phyloP scores from a whole-genome alignment of 441 rosid species.

The Viola pubescens region DNA sequence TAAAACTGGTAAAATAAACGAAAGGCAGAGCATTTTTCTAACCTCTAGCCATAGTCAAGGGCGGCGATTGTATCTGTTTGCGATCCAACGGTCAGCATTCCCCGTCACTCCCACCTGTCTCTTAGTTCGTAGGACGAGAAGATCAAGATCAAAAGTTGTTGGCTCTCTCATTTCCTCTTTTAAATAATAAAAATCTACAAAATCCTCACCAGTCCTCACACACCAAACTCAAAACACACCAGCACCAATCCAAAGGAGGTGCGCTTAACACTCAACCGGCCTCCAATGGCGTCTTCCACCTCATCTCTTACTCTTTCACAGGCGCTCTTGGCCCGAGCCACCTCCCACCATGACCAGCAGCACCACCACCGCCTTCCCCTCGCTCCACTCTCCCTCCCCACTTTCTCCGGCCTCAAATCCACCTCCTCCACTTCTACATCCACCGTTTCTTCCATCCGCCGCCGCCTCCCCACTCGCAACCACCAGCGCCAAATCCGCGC shows the following conservation, averaged over 20 bases:
- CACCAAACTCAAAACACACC: neutral
- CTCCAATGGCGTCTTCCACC: constrained; percentile 60
- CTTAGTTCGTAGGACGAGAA: constrained; percentile 23
- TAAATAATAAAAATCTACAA: neutral
- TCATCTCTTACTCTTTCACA: constrained; percentile 74
- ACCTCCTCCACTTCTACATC: constrained; percentile 19
- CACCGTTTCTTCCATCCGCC: constrained; percentile 18
- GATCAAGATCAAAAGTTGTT: constrained; percentile 26
- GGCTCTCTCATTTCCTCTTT: constrained; percentile 5
- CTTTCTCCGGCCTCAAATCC: constrained; percentile 56
- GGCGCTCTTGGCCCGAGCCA: constrained; percentile 56
- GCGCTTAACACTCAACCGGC: neutral
- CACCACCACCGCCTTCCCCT: constrained; percentile 26
- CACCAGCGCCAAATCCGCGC: constrained; percentile 30
- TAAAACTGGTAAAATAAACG: constrained; percentile 10
- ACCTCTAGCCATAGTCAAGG: constrained; percentile 34
- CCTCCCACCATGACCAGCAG: constrained; percentile 43
- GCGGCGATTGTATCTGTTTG: constrained; percentile 24
- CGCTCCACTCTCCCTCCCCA: constrained; percentile 35
- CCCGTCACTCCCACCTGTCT: constrained; percentile 16
- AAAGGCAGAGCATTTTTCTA: constrained; percentile 33
- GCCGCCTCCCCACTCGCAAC: constrained; percentile 18
- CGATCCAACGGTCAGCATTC: constrained; percentile 50
- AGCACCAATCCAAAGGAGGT: neutral
- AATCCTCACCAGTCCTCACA: too few relatives aligned